Evolutionary conservation across 1,284 basidiomycete species (phyloP).

Genomic region (Baeospora myosura): DNA sequence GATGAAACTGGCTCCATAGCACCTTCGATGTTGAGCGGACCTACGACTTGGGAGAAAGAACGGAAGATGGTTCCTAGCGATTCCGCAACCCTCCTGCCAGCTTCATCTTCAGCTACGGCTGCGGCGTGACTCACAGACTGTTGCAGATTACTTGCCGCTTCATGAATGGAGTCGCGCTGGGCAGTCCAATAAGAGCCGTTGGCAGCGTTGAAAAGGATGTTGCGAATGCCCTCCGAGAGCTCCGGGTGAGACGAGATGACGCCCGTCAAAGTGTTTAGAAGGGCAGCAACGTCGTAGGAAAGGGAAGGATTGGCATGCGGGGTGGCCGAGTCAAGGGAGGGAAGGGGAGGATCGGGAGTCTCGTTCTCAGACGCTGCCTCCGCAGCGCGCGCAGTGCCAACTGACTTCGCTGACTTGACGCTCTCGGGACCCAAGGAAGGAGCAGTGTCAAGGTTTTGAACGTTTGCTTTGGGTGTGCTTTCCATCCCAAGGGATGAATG

Average conservation of each 20-base stretch:
- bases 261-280: slow-evolving; percentile 46
- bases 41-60: slow-evolving; percentile 3
- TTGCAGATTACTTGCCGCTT: slow-evolving; percentile 34
- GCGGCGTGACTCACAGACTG: slow-evolving; percentile 32
- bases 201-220: slow-evolving; percentile 51
- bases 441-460: slow-evolving; percentile 4
- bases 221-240: slow-evolving; percentile 55
- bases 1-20: neutral
- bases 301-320: slow-evolving; percentile 37
- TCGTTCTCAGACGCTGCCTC: too few species aligned
- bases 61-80: slow-evolving; percentile 4
- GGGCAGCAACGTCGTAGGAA: slow-evolving; percentile 51
- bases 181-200: slow-evolving; percentile 60
- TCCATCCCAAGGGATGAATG: slow-evolving; percentile 20
- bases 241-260: slow-evolving; percentile 61
- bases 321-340: slow-evolving; percentile 33
- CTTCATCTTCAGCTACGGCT: slow-evolving; percentile 4
- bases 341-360: slow-evolving; percentile 54
- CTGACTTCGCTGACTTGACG: slow-evolving; percentile 15
- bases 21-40: neutral
- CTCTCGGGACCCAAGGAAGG: neutral
- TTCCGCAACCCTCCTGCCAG: slow-evolving; percentile 6
- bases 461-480: slow-evolving; percentile 22
- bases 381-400: slow-evolving; percentile 10
- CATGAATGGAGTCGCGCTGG: slow-evolving; percentile 31